A percentile compares a stretch with the other conserved stretches of the same genome.
These are phyloP conservation scores for Xylaria longipes DNA, from an alignment of 495 filamentous ascomycete genomes.

Conservation along the genomic window DNA sequence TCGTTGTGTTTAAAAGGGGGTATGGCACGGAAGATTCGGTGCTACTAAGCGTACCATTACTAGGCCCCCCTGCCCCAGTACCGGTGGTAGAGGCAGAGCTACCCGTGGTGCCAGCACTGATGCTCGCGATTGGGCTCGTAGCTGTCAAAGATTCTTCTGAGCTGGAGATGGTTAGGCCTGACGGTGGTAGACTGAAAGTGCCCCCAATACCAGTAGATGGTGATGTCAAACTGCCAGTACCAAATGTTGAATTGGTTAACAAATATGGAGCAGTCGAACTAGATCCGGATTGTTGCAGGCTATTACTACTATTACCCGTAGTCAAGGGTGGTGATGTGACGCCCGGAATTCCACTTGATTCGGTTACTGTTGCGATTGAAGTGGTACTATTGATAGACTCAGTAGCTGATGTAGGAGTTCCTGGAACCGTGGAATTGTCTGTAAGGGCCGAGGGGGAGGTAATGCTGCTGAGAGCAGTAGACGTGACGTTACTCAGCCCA, in stretches of 20 bases:
- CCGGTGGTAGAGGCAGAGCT: background rate
- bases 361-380: background rate
- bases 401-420: background rate
- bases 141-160: background rate
- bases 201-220: slow-evolving; percentile 8
- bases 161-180: background rate
- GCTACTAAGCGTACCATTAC: slow-evolving; percentile 1
- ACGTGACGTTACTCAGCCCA: background rate
- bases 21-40: slow-evolving; percentile 23
- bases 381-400: background rate
- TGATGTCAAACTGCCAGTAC: background rate
- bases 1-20: slow-evolving; percentile 32
- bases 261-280: slow-evolving; percentile 29
- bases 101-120: background rate
- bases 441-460: background rate
- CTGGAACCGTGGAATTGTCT: background rate
- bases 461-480: background rate
- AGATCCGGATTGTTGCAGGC: background rate
- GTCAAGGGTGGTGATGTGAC: slow-evolving; percentile 1
- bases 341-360: background rate
- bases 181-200: background rate
- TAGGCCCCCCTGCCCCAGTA: background rate
- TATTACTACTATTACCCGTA: background rate
- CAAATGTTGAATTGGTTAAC: slow-evolving; percentile 34
- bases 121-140: background rate